Evolutionary conservation across 1,284 basidiomycete species (phyloP).

Genomic region (Boletus semigastroideus): DNA sequence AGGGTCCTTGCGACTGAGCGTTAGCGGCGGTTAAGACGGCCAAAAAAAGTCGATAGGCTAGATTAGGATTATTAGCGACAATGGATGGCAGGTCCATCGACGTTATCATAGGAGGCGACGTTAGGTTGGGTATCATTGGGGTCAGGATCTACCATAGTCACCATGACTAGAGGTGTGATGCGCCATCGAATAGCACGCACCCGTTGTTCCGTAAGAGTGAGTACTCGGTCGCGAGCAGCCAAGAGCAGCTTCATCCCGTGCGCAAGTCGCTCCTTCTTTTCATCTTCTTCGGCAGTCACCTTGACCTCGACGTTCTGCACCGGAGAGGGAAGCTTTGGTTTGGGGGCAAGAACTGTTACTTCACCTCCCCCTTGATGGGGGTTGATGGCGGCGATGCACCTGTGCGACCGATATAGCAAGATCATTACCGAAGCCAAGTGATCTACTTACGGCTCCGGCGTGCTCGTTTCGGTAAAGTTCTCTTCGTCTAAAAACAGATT

Average conservation of each 20-base stretch:
- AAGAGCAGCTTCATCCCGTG: conserved; percentile 66
- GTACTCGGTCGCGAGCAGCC: conserved; percentile 63
- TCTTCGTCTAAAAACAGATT: conserved; percentile 66
- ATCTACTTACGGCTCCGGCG: conserved; percentile 36
- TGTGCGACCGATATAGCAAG: conserved; percentile 20
- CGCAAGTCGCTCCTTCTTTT: conserved; percentile 38
- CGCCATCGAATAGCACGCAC: conserved; percentile 37
- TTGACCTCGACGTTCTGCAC: conserved; percentile 14
- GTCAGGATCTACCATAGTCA: conserved; percentile 32
- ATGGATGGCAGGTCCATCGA: conserved; percentile 64
- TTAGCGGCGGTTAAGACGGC: conserved; percentile 47
- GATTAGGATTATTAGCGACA: conserved; percentile 62
- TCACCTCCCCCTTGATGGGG: conserved; percentile 7
- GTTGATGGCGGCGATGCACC: conserved; percentile 11
- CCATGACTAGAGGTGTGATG: not conserved
- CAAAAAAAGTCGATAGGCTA: conserved; percentile 63
- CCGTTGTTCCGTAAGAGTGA: conserved; percentile 70
- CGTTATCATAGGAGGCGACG: conserved; percentile 59
- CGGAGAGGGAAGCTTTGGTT: conserved; percentile 28
- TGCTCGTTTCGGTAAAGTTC: conserved; percentile 45
- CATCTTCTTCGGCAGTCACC: conserved; percentile 38
- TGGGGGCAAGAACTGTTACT: not conserved
- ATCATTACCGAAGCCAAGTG: conserved; percentile 7
- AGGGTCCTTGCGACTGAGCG: conserved; percentile 39
- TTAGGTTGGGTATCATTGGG: conserved; percentile 44